Percentiles rank a stretch among this genome's conserved stretches.
Conservation (phyloP, 371 early-diverging fungal species). For the Paraphysoderma sedebokerense region DNA sequence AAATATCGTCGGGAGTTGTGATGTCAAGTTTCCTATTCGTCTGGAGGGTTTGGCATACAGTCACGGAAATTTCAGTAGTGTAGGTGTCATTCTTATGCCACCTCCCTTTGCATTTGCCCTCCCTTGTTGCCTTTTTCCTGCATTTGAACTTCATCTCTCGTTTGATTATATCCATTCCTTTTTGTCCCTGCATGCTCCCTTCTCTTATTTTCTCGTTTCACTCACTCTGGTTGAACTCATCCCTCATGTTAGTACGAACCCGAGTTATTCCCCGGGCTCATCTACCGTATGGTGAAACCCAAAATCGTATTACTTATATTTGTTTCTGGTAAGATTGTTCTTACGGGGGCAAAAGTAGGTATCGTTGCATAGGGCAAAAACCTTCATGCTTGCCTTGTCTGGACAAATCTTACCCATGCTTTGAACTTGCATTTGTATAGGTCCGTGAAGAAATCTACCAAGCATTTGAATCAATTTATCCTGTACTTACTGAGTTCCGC, state of each 20-base stretch:
- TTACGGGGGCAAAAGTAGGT: slow-evolving; percentile 96
- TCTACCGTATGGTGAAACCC: slow-evolving; percentile 99
- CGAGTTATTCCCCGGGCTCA: slow-evolving; percentile 99
- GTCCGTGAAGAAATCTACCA: slow-evolving; percentile 97
- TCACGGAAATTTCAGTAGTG: slow-evolving; percentile 94
- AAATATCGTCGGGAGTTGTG: slow-evolving; percentile 99
- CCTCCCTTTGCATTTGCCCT: not conserved
- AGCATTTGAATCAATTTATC: slow-evolving; percentile 99
- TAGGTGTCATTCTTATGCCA: slow-evolving; percentile 34
- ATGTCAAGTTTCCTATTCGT: slow-evolving; percentile 99
- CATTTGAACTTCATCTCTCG: not conserved
- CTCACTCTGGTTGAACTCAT: not conserved
- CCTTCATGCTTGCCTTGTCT: not conserved
- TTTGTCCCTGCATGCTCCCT: not conserved
- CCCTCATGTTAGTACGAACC: slow-evolving; percentile 81
- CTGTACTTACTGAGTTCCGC: slow-evolving; percentile 84
- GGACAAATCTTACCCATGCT: not conserved
- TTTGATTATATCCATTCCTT: not conserved
- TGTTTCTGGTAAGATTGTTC: slow-evolving; percentile 99
- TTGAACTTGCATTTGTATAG: slow-evolving; percentile 8
- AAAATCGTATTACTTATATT: slow-evolving; percentile 99
- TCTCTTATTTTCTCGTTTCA: not conserved
- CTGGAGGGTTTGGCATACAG: slow-evolving; percentile 97
- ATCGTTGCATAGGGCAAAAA: not conserved
- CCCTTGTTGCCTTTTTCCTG: not conserved